Percentiles rank a stretch among this genome's conserved stretches.
Evolutionary conservation across 768 basidiomycete genomes (phyloP).

Genomic region (Lyophyllum decastes): DNA sequence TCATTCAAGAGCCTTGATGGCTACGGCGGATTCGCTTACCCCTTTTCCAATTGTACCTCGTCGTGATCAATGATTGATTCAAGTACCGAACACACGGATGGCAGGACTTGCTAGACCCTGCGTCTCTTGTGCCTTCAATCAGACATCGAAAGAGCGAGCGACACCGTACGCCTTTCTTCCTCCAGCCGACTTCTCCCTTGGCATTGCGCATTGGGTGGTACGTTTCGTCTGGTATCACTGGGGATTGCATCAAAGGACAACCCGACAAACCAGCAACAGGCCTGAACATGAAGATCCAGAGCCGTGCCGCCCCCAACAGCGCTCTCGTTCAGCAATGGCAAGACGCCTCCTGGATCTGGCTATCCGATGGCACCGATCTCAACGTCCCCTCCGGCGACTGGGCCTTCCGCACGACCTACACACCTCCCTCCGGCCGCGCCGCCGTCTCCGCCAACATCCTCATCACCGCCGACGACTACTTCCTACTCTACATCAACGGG

Average conservation of each 20-base stretch:
- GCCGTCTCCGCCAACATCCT: conserved; percentile 6
- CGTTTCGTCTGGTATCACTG: too few species aligned
- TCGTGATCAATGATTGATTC: too few species aligned
- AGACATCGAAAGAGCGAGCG: too few species aligned
- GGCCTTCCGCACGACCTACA: conserved; percentile 7
- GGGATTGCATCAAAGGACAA: too few species aligned
- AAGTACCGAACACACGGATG: too few species aligned
- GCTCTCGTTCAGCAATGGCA: not conserved
- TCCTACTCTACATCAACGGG: conserved; percentile 9
- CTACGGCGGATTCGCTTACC: too few species aligned
- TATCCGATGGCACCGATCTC: not conserved
- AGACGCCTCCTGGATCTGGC: conserved; percentile 11
- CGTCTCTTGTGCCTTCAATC: too few species aligned
- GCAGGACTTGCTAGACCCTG: too few species aligned
- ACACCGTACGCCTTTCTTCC: too few species aligned
- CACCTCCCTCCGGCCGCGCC: not conserved
- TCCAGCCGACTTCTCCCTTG: not conserved
- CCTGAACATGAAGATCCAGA: not conserved
- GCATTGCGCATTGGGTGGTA: not conserved
- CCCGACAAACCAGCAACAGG: not conserved
- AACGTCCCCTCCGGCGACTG: conserved; percentile 1
- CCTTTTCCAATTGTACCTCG: too few species aligned
- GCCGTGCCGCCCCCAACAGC: not conserved
- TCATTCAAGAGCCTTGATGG: too few species aligned
- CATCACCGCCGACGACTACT: conserved; percentile 12